These are phyloP conservation scores for Wickerhamiella siamensis DNA, from an alignment of 805 yeast species.

Conservation along the genomic window DNA sequence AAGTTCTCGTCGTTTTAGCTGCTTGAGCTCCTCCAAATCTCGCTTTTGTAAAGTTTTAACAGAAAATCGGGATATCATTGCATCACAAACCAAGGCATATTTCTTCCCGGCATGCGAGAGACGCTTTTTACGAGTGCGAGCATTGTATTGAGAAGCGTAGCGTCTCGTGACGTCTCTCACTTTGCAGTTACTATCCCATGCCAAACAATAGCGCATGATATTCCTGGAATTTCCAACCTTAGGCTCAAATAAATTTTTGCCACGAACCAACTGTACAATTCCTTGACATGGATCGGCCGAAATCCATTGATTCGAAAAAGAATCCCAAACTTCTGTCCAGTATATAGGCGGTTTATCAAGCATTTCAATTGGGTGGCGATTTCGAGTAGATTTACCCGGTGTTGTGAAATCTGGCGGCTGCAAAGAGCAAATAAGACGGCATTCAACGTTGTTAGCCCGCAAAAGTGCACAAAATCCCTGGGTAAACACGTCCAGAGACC, in stretches of 20 bases:
- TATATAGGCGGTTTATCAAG: slow-evolving; percentile 40
- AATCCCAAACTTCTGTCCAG: slow-evolving; percentile 94
- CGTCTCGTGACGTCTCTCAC: slow-evolving; percentile 76
- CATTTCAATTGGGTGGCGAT: slow-evolving; percentile 22
- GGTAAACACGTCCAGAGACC: slow-evolving; percentile 66
- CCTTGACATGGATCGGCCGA: slow-evolving; percentile 63
- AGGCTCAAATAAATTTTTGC: slow-evolving; percentile 55
- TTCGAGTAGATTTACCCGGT: background rate
- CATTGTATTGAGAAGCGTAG: slow-evolving; percentile 55
- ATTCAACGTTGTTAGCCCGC: slow-evolving; percentile 53
- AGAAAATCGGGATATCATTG: slow-evolving; percentile 27
- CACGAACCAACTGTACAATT: slow-evolving; percentile 46
- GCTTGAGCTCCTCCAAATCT: slow-evolving; percentile 37
- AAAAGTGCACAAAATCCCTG: slow-evolving; percentile 75
- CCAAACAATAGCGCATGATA: slow-evolving; percentile 59
- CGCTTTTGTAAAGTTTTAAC: slow-evolving; percentile 22
- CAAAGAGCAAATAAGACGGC: slow-evolving; percentile 65
- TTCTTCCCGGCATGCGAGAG: slow-evolving; percentile 41
- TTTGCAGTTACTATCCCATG: slow-evolving; percentile 50
- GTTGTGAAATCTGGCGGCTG: slow-evolving; percentile 67
- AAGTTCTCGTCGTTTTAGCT: slow-evolving; percentile 45
- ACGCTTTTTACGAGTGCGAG: slow-evolving; percentile 61
- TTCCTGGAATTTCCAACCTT: slow-evolving; percentile 45
- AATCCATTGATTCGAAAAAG: slow-evolving; percentile 57
- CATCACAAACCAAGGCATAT: slow-evolving; percentile 40